Evolutionary conservation across 257 asterid species (phyloP), one percentile per base, ranked within the genome.

Genomic region (Gentiana dahurica): DNA sequence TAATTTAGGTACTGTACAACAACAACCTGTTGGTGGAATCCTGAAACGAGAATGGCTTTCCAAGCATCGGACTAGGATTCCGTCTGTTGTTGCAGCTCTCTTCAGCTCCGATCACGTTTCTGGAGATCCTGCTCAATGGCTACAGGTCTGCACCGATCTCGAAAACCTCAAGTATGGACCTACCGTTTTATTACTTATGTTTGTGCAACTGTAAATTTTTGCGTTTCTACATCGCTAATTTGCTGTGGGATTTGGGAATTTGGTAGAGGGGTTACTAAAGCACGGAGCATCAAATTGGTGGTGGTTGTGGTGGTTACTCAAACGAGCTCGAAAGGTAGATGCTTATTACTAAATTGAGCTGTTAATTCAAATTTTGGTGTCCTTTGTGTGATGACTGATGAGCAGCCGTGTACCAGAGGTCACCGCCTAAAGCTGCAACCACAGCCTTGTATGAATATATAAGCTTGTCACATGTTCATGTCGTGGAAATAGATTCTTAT

Each of bases 71-170:
- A 92, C 97, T 53, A 76, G 82, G 73, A 81, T 88, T 38, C 98
- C 97, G 1, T 81, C 95, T 8, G 95, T 85, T 36, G 95, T 85
- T 13, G 93, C 94, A 1, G 95, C 95, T 41, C 68, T 92, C 0
- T 92, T 85, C 62, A 74, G 70, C 77, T 77, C 88, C 36, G 77
- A 68, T 58, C 72, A 88, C 61, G 81, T 92, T 48, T 80, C 79
- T 4, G 97, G 93, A 12, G 95, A 92, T 68, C 99, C 99, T 38
- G 84, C 95, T 68, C 95, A 81, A 77, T 88, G 97, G 99, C 91
- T 72, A 34, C 93, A 85, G 85, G 89, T 92, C 85, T 92, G 99
- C 83, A 71, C 76, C 71, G 83, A 92, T 73, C 84, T 92, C 54
- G 99, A 88, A n/a, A 81, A 68, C 65, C 86, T 92, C 74, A 88